These are phyloP conservation scores for Diaporthe sp. DNA, from an alignment of 2,329 filamentous ascomycete species.

Conservation along the genomic window DNA sequence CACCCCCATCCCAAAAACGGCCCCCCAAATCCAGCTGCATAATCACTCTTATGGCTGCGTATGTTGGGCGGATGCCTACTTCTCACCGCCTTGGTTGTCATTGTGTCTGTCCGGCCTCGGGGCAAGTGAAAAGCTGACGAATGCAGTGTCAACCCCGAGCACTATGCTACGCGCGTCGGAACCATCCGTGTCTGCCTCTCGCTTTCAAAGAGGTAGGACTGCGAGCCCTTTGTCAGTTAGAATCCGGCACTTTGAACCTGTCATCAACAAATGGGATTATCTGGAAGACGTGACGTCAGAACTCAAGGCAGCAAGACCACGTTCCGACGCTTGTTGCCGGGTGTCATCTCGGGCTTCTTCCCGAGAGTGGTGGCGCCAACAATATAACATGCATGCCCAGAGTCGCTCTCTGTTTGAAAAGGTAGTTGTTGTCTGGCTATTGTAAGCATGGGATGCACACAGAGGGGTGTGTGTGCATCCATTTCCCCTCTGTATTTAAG, in stretches of 20 bases:
- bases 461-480: too few relatives aligned
- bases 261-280: neutral
- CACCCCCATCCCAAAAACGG: neutral
- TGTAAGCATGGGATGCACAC: neutral
- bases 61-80: neutral
- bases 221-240: neutral
- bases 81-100: constrained; percentile 15
- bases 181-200: neutral
- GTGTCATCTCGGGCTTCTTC: too few relatives aligned
- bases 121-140: neutral
- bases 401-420: neutral
- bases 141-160: neutral
- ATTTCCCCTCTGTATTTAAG: too few relatives aligned
- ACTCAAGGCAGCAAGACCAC: neutral
- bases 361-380: neutral
- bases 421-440: too few relatives aligned
- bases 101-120: neutral
- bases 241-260: too few relatives aligned
- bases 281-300: neutral
- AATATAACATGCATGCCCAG: neutral
- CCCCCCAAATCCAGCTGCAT: neutral
- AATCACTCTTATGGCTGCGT: neutral
- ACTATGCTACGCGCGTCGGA: neutral
- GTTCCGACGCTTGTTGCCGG: neutral
- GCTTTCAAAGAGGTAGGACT: too few relatives aligned